Evolutionary conservation across 192 early-diverging fungal genomes (phyloP).

Genomic region (Podila clonocystis): DNA sequence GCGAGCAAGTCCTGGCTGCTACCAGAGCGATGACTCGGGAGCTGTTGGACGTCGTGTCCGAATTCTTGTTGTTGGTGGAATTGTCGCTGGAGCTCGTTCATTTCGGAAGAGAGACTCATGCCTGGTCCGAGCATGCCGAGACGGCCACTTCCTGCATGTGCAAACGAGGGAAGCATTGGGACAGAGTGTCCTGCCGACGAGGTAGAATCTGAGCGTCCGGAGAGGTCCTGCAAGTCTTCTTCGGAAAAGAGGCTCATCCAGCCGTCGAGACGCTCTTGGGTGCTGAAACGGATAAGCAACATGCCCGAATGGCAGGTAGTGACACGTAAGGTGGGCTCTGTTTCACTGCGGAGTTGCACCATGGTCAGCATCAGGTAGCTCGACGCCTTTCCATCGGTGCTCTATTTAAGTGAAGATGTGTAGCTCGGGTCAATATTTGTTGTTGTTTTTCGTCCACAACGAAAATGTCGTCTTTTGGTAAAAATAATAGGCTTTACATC

Average conservation of each 20-base stretch:
- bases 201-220: not conserved
- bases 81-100: too few species aligned
- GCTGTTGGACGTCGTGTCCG: too few species aligned
- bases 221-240: conserved; percentile 3
- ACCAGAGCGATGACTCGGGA: too few species aligned
- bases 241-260: conserved; percentile 25
- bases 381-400: not conserved
- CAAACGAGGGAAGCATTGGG: not conserved
- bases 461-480: too few species aligned
- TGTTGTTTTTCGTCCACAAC: too few species aligned
- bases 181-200: not conserved
- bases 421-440: too few species aligned
- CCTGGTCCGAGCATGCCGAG: too few species aligned
- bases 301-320: conserved; percentile 2
- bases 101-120: too few species aligned
- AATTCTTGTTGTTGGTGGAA: too few species aligned
- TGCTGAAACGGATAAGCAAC: conserved; percentile 18
- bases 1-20: too few species aligned
- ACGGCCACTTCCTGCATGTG: not conserved
- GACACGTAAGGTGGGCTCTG: conserved; percentile 9
- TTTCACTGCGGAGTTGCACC: not conserved
- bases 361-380: conserved; percentile 32
- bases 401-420: conserved; percentile 5
- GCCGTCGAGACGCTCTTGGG: conserved; percentile 1
- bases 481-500: conserved; percentile 15